Evolutionary conservation across 257 asterid genomes (phyloP).

Genomic region (Knoxia roxburghii): DNA sequence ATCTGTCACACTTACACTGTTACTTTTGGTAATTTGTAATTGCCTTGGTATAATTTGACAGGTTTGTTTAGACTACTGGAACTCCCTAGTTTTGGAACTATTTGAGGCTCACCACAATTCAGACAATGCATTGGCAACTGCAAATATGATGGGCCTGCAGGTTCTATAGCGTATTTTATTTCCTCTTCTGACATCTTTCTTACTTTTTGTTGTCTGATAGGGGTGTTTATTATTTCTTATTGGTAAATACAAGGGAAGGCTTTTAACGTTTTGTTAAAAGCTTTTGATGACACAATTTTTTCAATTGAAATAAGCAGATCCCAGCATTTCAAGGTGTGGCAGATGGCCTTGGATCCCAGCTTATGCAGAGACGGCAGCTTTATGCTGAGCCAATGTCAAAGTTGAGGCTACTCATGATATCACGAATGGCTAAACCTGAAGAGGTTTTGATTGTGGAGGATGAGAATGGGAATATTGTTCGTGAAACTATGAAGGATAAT

Average conservation of each 20-base stretch:
- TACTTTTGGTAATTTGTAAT: neutral
- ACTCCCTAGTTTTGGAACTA: slow-evolving; percentile 75
- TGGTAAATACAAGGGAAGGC: neutral
- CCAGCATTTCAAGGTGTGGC: slow-evolving; percentile 57
- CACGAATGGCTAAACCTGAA: slow-evolving; percentile 99
- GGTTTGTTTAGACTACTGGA: slow-evolving; percentile 99
- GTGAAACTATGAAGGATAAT: slow-evolving; percentile 97
- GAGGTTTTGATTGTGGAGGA: slow-evolving; percentile 97
- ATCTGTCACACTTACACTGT: neutral
- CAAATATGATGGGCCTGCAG: slow-evolving; percentile 83
- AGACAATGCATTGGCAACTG: slow-evolving; percentile 59
- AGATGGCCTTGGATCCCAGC: slow-evolving; percentile 81
- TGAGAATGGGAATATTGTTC: slow-evolving; percentile 97
- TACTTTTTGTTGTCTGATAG: neutral
- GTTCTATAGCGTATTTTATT: slow-evolving; percentile 22
- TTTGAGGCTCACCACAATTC: slow-evolving; percentile 83
- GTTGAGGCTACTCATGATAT: slow-evolving; percentile 85
- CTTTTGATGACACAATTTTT: neutral
- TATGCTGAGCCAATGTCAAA: slow-evolving; percentile 89
- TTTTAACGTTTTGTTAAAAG: neutral
- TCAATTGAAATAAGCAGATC: slow-evolving; percentile 33
- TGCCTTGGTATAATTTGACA: slow-evolving; percentile 23
- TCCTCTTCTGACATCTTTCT: neutral
- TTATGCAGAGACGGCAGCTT: slow-evolving; percentile 79
- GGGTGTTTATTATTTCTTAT: neutral